A percentile compares a stretch with the other conserved stretches of the same genome.
Conservation (phyloP, 1,139 yeast species). For the Hanseniaspora sp. region DNA sequence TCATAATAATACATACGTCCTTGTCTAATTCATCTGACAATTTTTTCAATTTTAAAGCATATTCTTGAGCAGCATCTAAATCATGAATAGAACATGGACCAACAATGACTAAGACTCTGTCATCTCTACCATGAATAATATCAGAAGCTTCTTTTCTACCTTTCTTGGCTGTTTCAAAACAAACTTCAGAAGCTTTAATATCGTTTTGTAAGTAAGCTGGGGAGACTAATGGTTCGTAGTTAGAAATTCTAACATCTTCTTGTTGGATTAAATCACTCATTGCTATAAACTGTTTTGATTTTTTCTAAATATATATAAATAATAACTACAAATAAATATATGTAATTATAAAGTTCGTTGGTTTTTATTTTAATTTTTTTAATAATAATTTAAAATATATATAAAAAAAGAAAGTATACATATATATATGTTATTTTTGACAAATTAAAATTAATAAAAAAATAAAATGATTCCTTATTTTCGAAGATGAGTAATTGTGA, state of each 20-base stretch:
- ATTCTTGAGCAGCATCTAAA: conserved; percentile 82
- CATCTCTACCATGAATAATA: conserved; percentile 65
- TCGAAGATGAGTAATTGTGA: too few relatives aligned
- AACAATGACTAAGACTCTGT: conserved; percentile 67
- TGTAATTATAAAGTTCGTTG: too few relatives aligned
- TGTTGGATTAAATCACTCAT: conserved; percentile 12
- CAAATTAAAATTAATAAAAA: too few relatives aligned
- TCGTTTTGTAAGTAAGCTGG: conserved; percentile 79
- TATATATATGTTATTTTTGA: too few relatives aligned
- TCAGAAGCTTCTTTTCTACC: conserved; percentile 71
- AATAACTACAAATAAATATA: too few relatives aligned
- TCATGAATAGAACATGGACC: conserved; percentile 98
- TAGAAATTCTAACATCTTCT: conserved; percentile 79
- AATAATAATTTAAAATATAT: too few relatives aligned
- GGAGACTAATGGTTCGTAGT: conserved; percentile 82
- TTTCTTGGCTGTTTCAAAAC: conserved; percentile 56
- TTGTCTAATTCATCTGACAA: conserved; percentile 54
- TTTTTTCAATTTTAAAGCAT: conserved; percentile 54
- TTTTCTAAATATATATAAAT: not conserved
- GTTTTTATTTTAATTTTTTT: too few relatives aligned
- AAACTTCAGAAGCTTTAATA: conserved; percentile 51
- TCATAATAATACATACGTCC: conserved; percentile 81
- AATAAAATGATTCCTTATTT: too few relatives aligned
- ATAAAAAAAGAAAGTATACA: too few relatives aligned
- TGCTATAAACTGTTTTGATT: not conserved